A percentile compares a stretch with the other conserved stretches of the same genome.
Conservation (phyloP, 192 early-diverging fungal species). For the Paraglomus brasilianum region DNA sequence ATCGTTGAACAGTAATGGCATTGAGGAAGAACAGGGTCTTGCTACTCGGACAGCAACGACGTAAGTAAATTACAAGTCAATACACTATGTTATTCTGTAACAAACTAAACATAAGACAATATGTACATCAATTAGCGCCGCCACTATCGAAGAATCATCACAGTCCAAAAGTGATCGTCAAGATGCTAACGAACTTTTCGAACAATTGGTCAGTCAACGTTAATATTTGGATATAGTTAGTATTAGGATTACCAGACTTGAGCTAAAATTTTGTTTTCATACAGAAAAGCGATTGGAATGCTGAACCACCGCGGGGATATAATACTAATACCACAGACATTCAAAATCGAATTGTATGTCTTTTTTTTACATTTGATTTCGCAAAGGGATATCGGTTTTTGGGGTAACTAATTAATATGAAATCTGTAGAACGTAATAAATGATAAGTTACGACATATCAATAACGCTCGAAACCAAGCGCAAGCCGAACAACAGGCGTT, state of each 20-base stretch:
- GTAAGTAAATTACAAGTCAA: constrained; percentile 27
- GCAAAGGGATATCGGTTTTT: not conserved
- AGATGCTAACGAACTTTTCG: too few relatives aligned
- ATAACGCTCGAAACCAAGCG: constrained; percentile 10
- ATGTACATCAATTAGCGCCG: not conserved
- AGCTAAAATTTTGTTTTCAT: not conserved
- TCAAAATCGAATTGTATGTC: constrained; percentile 40
- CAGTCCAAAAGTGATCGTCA: too few relatives aligned
- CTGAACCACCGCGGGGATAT: constrained; percentile 30
- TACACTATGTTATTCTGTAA: not conserved
- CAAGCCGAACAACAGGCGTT: not conserved
- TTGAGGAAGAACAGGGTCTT: constrained; percentile 43
- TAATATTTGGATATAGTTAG: too few relatives aligned
- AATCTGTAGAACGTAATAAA: constrained; percentile 31
- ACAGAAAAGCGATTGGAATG: constrained; percentile 39
- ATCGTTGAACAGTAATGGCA: constrained; percentile 38
- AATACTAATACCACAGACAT: constrained; percentile 32
- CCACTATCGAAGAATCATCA: too few relatives aligned
- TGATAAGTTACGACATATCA: constrained; percentile 15
- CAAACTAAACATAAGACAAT: too few relatives aligned
- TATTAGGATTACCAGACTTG: too few relatives aligned
- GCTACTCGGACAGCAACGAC: constrained; percentile 32
- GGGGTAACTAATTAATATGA: not conserved
- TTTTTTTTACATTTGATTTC: not conserved
- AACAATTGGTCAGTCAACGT: constrained; percentile 8